phyloP scores from a whole-genome alignment of 225 moss, liverwort and hornwort genomes.

The Bryoerythrophyllum caledonicum region DNA sequence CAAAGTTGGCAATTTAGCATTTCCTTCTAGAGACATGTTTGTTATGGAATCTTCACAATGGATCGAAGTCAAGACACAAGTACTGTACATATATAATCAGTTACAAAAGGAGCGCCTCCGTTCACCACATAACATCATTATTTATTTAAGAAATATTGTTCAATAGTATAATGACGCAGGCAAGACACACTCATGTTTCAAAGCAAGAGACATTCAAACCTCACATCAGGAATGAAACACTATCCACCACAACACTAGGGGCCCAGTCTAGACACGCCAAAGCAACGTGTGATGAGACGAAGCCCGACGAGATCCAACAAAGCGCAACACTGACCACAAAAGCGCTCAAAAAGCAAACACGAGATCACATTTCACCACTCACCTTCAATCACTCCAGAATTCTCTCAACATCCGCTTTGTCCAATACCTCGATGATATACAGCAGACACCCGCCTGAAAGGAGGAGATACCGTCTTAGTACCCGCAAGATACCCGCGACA shows the following conservation, averaged over 20 bases:
- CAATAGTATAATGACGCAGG: neutral
- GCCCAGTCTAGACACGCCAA: neutral
- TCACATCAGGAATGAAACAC: neutral
- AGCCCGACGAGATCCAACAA: neutral
- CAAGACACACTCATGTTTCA: neutral
- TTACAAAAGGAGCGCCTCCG: neutral
- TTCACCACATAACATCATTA: neutral
- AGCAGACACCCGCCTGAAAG: neutral
- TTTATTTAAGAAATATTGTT: neutral
- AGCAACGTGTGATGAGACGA: slow-evolving; percentile 5
- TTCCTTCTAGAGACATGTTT: neutral
- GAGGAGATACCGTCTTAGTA: neutral
- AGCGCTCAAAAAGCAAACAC: neutral
- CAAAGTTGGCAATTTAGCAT: too few species aligned
- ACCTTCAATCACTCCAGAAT: neutral
- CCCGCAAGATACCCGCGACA: neutral
- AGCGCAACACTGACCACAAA: slow-evolving; percentile 1
- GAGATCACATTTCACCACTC: neutral
- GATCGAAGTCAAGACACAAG: neutral
- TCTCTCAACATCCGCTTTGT: neutral
- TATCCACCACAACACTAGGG: neutral
- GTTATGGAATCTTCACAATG: too few species aligned
- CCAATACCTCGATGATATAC: neutral
- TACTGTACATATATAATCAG: neutral
- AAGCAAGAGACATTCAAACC: neutral